phyloP scores from a whole-genome alignment of 73 alveolate species.

The Paramecium biaurelia region DNA sequence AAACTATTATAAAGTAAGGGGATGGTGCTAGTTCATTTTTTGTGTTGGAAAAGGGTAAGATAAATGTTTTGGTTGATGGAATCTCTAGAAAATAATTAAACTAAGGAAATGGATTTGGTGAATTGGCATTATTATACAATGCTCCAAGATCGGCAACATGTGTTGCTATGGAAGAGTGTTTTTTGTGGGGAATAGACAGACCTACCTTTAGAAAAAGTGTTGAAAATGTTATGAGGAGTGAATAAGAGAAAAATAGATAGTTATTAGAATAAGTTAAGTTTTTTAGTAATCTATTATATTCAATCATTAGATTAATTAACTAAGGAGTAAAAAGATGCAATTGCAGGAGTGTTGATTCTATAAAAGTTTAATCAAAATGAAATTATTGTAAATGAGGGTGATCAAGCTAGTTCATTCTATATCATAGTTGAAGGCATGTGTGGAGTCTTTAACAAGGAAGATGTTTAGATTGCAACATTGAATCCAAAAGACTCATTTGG shows the following conservation, averaged over 20 bases:
- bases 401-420: conserved; percentile 35
- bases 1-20: conserved; percentile 50
- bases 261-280: conserved; percentile 60
- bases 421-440: conserved; percentile 24
- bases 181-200: conserved; percentile 68
- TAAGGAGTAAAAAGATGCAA: conserved; percentile 15
- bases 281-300: neutral
- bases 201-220: conserved; percentile 61
- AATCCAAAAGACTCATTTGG: conserved; percentile 44
- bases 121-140: conserved; percentile 65
- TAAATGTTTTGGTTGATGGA: conserved; percentile 55
- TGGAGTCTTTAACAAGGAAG: conserved; percentile 20
- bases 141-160: conserved; percentile 72
- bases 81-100: conserved; percentile 31
- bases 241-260: conserved; percentile 50
- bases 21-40: conserved; percentile 61
- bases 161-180: conserved; percentile 58
- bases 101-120: conserved; percentile 67
- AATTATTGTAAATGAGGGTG: conserved; percentile 35
- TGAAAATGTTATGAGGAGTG: conserved; percentile 58
- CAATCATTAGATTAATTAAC: neutral
- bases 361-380: neutral
- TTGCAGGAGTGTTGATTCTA: neutral
- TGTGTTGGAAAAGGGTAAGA: conserved; percentile 63
- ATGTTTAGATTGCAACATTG: neutral